A percentile compares a stretch with the other conserved stretches of the same genome.
Evolutionary conservation across 192 early-diverging fungal species (phyloP).

Genomic region (Coemansia sp.): DNA sequence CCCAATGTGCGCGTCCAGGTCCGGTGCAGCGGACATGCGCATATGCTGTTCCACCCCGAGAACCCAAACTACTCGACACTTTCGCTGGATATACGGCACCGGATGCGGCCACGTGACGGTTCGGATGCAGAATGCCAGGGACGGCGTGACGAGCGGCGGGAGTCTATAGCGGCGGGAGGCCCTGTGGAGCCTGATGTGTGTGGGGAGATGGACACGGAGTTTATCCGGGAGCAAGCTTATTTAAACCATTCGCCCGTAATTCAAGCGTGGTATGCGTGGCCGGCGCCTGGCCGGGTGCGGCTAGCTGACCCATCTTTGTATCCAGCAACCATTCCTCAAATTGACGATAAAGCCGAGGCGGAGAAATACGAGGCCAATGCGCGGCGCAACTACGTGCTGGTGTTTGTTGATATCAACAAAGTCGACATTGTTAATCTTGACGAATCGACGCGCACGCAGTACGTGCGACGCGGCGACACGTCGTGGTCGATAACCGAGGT

Average conservation of each 20-base stretch:
- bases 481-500: slow-evolving; percentile 39
- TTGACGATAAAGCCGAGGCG: slow-evolving; percentile 18
- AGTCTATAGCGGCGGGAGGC: background rate
- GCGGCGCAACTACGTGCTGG: slow-evolving; percentile 46
- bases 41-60: slow-evolving; percentile 47
- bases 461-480: slow-evolving; percentile 42
- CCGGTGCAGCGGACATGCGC: slow-evolving; percentile 39
- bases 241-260: slow-evolving; percentile 36
- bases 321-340: slow-evolving; percentile 26
- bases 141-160: slow-evolving; percentile 1
- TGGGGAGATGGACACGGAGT: slow-evolving; percentile 36
- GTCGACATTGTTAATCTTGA: slow-evolving; percentile 47
- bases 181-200: slow-evolving; percentile 6
- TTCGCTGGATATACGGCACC: slow-evolving; percentile 42
- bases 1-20: slow-evolving; percentile 32
- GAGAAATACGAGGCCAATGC: slow-evolving; percentile 39
- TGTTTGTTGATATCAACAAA: slow-evolving; percentile 45
- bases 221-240: slow-evolving; percentile 49
- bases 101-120: slow-evolving; percentile 40
- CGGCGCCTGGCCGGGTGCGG: slow-evolving; percentile 38
- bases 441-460: slow-evolving; percentile 22
- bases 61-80: slow-evolving; percentile 44
- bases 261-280: slow-evolving; percentile 54
- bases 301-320: slow-evolving; percentile 30
- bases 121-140: slow-evolving; percentile 9